Conservation (phyloP, 148 eudicot species). For the Arctostaphylos glauca region DNA sequence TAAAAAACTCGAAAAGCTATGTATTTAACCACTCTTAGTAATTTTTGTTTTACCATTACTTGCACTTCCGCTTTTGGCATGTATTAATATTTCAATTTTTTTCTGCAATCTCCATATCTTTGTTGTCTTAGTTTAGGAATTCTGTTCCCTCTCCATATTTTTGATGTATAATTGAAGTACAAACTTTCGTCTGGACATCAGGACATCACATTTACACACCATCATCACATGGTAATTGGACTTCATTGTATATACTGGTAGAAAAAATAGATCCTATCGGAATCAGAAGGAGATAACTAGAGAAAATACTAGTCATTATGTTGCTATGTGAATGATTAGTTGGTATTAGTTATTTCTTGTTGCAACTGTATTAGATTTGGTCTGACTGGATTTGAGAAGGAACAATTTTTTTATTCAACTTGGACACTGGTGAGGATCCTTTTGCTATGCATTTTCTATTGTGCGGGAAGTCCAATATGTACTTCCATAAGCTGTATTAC, state of each 20-base stretch:
- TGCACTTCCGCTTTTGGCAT: not conserved
- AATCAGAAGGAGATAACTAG: constrained; percentile 2
- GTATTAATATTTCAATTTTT: not conserved
- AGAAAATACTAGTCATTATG: not conserved
- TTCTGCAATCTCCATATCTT: not conserved
- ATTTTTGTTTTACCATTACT: not conserved
- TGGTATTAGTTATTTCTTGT: not conserved
- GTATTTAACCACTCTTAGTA: not conserved
- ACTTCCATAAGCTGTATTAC: not conserved
- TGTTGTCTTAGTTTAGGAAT: not conserved
- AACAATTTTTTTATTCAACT: not conserved
- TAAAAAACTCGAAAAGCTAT: not conserved
- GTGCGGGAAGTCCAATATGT: not conserved
- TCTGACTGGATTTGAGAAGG: not conserved
- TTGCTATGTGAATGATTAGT: not conserved
- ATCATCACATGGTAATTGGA: not conserved
- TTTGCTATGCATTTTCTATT: not conserved
- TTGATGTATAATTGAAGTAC: not conserved
- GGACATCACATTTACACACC: not conserved
- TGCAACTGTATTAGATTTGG: not conserved
- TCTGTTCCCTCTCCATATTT: not conserved
- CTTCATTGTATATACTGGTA: too few species aligned
- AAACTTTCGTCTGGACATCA: not conserved
- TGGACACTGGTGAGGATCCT: not conserved
- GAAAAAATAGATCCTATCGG: not conserved